Evolutionary conservation across 345 rosid genomes (phyloP), one percentile per base, ranked within the genome.

Genomic region (Brassica incana): DNA sequence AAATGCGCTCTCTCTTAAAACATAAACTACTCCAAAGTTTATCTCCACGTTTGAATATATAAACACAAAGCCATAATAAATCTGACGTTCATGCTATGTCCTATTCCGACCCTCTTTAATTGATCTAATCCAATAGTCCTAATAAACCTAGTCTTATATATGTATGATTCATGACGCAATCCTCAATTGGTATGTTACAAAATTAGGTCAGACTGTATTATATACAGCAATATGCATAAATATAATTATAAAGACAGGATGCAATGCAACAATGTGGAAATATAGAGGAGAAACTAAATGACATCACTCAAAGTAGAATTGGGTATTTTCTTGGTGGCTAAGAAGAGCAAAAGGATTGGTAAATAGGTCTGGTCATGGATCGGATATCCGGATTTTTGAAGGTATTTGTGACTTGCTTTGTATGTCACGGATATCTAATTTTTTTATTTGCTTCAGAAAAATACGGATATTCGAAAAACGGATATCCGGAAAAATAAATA

Each of bases 301-400:
- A 60, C 66, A 67, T 73, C 74, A 73, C 67, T 11, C 16, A 79
- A 79, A 74, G 76, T 64, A 64, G 68, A 75, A 75, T 56, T 70
- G 67, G 45, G 32, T 80, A 64, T 69, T 75, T 80, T 80, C 83
- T 80, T 80, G 76, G 76, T 75, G 79, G 83, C 64, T 75, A 80
- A 80, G 79, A 80, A 64, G 76, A 54, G 72, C 79, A 80, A 80
- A 80, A 70, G 60, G 62, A 64, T 70, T 75, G 79, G 83, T 80
- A 69, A 58, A 16, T 16, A 0, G 18, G 18, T 16, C 18, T 16
- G 18, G 18, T 16, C 18, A 16, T 0, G 18, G 18, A 16, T 16
- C 18, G 18, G 18, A 16, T 16, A 16, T 16, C 18, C 18, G 18
- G 18, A 16, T 16, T 16, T 16, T 16, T 16, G 18, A 16, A 16